Base-by-base conservation (phyloP, 2,329 filamentous ascomycete genomes). In the Neopestalotiopsis sp. region DNA sequence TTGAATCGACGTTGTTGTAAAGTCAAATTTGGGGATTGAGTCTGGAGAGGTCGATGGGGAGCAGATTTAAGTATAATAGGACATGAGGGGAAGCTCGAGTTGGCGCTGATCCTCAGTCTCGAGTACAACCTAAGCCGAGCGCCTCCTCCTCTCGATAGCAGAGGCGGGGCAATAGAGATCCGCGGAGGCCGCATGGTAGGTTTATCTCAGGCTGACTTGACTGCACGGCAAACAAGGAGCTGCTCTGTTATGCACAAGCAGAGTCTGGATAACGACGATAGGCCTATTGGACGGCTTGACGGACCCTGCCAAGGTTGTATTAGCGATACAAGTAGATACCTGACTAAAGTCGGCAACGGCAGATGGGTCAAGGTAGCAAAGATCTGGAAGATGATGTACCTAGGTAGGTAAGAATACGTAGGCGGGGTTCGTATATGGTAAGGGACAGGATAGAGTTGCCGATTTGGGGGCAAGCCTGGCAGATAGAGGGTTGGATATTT, bases 51-150 rank as follows among this genome's bases (percentile, higher is more conserved):
- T 28, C 17, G 49, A 56, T 30, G 59, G 30, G 30, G 14, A 30
- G 30, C 9, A n/a, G 59, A 17, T 62, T 62, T 62, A 62, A 62
- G 32, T 62, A 62, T 17, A 52, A 52, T 12, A 13, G 59, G n/a
- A 40, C 59, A 62, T 62, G 59, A 62, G 59, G 59, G 59, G 59
- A 62, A 62, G 28, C 59, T 40, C 30, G 9, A 34, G 2, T 14
- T 52, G 10, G 17, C 9, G 17, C 14, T 52, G 17, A 9, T n/a
- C 45, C 17, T 52, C 45, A 52, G 45, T n/a, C 14, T 52, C n/a
- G 45, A 52, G 45, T 14, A 52, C 17, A 20, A 17, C 45, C 20
- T 52, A 9, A n/a, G n/a, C 45, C 45, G 45, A 20, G 45, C 20
- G 17, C 17, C 45, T 52, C 45, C 20, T 52, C 17, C 9, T 20